A percentile compares a stretch with the other conserved stretches of the same genome.
Conservation (phyloP, 2,329 filamentous ascomycete species). For the Elsinoe australis region DNA sequence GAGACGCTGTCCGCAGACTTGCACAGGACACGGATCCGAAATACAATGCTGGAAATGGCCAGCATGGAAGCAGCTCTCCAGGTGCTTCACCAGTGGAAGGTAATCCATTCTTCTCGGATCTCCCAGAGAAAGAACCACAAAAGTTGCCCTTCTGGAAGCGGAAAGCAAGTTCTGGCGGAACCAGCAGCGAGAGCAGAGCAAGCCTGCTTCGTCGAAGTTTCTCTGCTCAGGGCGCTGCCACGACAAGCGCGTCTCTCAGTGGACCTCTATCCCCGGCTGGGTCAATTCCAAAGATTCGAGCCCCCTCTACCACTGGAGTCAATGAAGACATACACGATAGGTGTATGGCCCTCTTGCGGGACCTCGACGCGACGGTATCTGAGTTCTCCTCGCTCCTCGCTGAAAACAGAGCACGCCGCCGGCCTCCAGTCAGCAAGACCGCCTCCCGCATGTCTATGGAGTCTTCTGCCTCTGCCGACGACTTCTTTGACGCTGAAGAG, state of each 20-base stretch:
- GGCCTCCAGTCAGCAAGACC: constrained; percentile 40
- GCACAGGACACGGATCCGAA: constrained; percentile 75
- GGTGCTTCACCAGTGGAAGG: constrained; percentile 22
- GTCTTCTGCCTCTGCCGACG: constrained; percentile 64
- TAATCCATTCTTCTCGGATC: constrained; percentile 29
- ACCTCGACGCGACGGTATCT: constrained; percentile 73
- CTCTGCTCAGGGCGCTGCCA: constrained; percentile 47
- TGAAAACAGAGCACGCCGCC: constrained; percentile 70
- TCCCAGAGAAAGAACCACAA: constrained; percentile 37
- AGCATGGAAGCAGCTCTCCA: constrained; percentile 14
- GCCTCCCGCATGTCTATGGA: constrained; percentile 63
- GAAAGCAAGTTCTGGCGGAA: constrained; percentile 56
- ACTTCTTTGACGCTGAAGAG: constrained; percentile 89
- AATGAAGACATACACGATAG: constrained; percentile 66
- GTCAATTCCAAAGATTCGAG: constrained; percentile 26
- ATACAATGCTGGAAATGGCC: constrained; percentile 43
- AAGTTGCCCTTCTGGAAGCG: constrained; percentile 86
- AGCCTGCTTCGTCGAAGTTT: constrained; percentile 42
- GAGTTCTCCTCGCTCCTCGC: constrained; percentile 73
- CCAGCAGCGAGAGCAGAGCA: constrained; percentile 32
- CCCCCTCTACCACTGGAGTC: not conserved
- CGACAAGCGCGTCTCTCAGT: constrained; percentile 31
- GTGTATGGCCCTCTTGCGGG: constrained; percentile 71
- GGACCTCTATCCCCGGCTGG: constrained; percentile 25
- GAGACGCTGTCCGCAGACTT: constrained; percentile 78